These are phyloP conservation scores for Arabidopsis thaliana DNA, from an alignment of 345 rosid species.

Conservation along the genomic window TAIR10.1 NC_003071.7:12134501-12135000, in stretches of 20 bases:
- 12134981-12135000: background rate
- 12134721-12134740: slow-evolving; percentile 80
- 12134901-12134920: slow-evolving; percentile 75
- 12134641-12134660: slow-evolving; percentile 31
- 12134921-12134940: slow-evolving; percentile 97
- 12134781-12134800: slow-evolving; percentile 76
- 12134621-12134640: slow-evolving; percentile 52
- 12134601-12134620: slow-evolving; percentile 48
- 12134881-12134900: slow-evolving; percentile 86
- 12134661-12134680: slow-evolving; percentile 41
- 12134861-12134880: slow-evolving; percentile 93
- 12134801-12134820: slow-evolving; percentile 59
- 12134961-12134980: slow-evolving; percentile 25
- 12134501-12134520: slow-evolving; percentile 81
- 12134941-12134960: slow-evolving; percentile 23
- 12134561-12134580: slow-evolving; percentile 78
- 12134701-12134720: slow-evolving; percentile 82
- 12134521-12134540: slow-evolving; percentile 88
- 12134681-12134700: slow-evolving; percentile 66
- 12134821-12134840: slow-evolving; percentile 75
- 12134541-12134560: slow-evolving; percentile 63
- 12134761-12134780: slow-evolving; percentile 72
- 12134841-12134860: slow-evolving; percentile 65
- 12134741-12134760: slow-evolving; percentile 80
- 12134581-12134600: slow-evolving; percentile 73